Base-by-base conservation (phyloP, 305 asterid species). In the Caryopteris hybrid region DNA sequence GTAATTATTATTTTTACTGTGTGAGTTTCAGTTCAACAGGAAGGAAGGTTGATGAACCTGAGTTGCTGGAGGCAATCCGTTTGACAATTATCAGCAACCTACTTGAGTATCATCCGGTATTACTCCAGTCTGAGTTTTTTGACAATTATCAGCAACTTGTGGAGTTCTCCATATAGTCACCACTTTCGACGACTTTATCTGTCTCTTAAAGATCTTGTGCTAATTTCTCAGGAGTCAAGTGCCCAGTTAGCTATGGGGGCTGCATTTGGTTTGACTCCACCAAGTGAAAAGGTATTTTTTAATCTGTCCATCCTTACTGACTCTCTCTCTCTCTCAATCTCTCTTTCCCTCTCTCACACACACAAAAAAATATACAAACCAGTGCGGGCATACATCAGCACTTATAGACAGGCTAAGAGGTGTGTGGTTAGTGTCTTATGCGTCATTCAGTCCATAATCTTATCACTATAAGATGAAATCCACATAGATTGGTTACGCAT, bases 61-160 rank as follows among this genome's bases (percentile, higher is more conserved):
- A 94, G 83, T 77, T 86, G 78, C 98, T 91, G 1, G 99, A 94
- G 89, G 96, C 99, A n/a, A 94, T 94, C 74, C 97, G 99, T 66
- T 79, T 91, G 88, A 94, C 99, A 56, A 84, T 94, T 57, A 94
- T 94, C 81, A 91, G 84, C 89, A 94, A 94, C 74, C 51, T 94
- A 86, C 81, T 91, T 9, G 88, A 94, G 77, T 91, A 81, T 75
- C 99, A 94, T 73, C 99, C 99, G 82, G 99, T 94, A 89, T 64
- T 74, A 31, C 27, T 50, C 53, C 56, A 14, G 45, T 58, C 17
- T 14, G 8, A 33, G 29, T 63, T 43, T 61, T 55, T 50, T 41
- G 20, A n/a, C n/a, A n/a, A n/a, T n/a, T n/a, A n/a, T n/a, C n/a
- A n/a, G n/a, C n/a, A n/a, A 60, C 18, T 66, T 8, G 16, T 27